Evolutionary conservation across 208 protist species (phyloP), one percentile per base, ranked within the genome.

Genomic region (Trypanosoma conorhini): DNA sequence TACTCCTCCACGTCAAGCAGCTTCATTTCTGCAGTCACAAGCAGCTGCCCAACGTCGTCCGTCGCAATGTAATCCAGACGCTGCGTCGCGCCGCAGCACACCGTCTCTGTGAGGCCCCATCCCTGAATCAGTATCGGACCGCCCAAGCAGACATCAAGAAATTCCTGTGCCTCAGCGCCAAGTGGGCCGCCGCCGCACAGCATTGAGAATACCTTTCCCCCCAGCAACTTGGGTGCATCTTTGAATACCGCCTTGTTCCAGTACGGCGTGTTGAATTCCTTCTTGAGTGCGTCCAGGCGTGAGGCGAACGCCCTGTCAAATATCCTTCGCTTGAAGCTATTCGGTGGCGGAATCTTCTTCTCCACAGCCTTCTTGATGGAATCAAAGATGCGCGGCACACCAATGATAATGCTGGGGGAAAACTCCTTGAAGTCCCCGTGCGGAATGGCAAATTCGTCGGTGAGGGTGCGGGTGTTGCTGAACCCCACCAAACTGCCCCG

Each of bases 101-200:
- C 80, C 1, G 91, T 96, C 73, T 97, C 93, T 26, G 93, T 97
- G 30, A 96, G 81, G 26, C 87, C 93, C 81, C 88, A 97, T 46
- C 91, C 92, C 75, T 96, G 90, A 57, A 93, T 67, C 13, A 96
- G 76, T 72, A 83, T 81, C n/a, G n/a, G n/a, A n/a, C n/a, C n/a
- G 60, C 86, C 83, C 61, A 96, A 93, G 7, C 87, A 74, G 10
- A 94, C 86, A 70, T 89, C 87, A 15, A 97, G 69, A 67, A 95
- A 96, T 61, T 95, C 88, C 60, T 95, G 89, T 56, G 87, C 91
- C 17, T 78, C 57, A 22, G 73, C 73, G 10, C 77, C 85, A 42
- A 96, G 68, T 15, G 94, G 87, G 28, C 86, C 94, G 13, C 92
- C 92, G 28, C 94, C 94, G 46, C 58, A 30, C 81, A 74, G 5